These are phyloP conservation scores for Graphilbum ipis-grandicollis DNA, from an alignment of 2,329 filamentous ascomycete genomes.

Conservation along the genomic window DNA sequence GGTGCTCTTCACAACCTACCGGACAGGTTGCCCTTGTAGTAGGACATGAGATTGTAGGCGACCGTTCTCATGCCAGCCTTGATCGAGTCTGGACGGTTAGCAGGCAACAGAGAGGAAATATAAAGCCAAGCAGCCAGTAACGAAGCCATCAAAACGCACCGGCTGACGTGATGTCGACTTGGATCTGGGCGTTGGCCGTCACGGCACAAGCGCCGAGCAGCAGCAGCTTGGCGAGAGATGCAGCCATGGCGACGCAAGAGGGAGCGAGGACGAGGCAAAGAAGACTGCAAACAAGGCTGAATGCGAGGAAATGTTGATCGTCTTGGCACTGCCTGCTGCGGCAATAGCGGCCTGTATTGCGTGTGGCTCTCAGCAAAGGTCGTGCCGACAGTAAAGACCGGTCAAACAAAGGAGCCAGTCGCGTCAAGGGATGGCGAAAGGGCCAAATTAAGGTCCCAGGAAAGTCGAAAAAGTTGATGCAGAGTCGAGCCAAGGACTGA, in stretches of 20 bases:
- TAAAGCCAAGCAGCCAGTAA: neutral
- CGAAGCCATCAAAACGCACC: slow-evolving; percentile 2
- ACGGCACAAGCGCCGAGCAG: slow-evolving; percentile 6
- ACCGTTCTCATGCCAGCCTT: slow-evolving; percentile 26
- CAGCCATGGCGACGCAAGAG: neutral
- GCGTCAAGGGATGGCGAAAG: too few relatives aligned
- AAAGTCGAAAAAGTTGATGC: too few relatives aligned
- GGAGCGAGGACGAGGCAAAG: too few relatives aligned
- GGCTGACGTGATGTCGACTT: slow-evolving; percentile 6
- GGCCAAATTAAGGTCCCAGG: too few relatives aligned
- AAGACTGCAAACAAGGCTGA: too few relatives aligned
- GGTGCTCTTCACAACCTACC: slow-evolving; percentile 2
- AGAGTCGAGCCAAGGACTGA: too few relatives aligned
- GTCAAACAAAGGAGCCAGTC: too few relatives aligned
- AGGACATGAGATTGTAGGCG: slow-evolving; percentile 31
- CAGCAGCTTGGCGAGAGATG: neutral
- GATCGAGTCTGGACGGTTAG: slow-evolving; percentile 22
- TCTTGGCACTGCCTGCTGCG: neutral
- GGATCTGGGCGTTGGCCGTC: slow-evolving; percentile 6
- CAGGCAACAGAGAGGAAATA: neutral
- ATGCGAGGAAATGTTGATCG: too few relatives aligned
- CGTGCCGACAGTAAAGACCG: too few relatives aligned
- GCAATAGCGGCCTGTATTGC: too few relatives aligned
- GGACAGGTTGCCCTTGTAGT: slow-evolving; percentile 30
- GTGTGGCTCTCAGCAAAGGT: too few relatives aligned